Conservation (phyloP, 352 stramenopile species). For the Globisporangium irregulare region DNA sequence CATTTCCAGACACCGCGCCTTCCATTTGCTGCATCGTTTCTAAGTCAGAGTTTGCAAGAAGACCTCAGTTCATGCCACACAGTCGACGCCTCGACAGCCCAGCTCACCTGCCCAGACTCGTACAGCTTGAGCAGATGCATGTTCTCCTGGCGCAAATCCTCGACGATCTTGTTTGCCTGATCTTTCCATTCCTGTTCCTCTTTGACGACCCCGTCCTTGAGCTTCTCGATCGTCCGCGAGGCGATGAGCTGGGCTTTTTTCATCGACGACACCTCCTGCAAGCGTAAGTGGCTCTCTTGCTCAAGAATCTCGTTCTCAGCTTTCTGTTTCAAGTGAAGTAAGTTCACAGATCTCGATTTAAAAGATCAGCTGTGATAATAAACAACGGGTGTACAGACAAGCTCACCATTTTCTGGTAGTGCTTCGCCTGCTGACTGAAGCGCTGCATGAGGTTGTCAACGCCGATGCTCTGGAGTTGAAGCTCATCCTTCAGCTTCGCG, state of each 20-base stretch:
- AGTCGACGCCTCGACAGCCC: neutral
- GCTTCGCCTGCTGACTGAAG: slow-evolving; percentile 61
- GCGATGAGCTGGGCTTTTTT: slow-evolving; percentile 64
- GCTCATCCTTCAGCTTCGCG: slow-evolving; percentile 77
- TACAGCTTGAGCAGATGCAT: slow-evolving; percentile 49
- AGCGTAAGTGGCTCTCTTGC: slow-evolving; percentile 57
- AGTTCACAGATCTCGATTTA: neutral
- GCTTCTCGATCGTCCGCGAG: slow-evolving; percentile 56
- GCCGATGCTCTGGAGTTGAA: slow-evolving; percentile 73
- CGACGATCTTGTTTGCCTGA: slow-evolving; percentile 41
- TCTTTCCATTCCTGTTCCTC: slow-evolving; percentile 58
- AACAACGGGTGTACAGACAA: neutral
- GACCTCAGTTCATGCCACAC: neutral
- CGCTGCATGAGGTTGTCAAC: slow-evolving; percentile 81
- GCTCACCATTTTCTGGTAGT: slow-evolving; percentile 67
- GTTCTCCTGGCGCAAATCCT: slow-evolving; percentile 67
- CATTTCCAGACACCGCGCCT: slow-evolving; percentile 49
- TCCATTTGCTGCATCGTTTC: slow-evolving; percentile 76
- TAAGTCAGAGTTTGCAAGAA: slow-evolving; percentile 15
- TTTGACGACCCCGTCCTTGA: slow-evolving; percentile 45
- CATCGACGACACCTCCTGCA: slow-evolving; percentile 56
- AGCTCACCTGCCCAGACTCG: slow-evolving; percentile 44
- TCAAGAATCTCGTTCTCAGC: slow-evolving; percentile 75
- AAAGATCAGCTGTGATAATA: neutral
- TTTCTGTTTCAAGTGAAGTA: slow-evolving; percentile 36